These are phyloP conservation scores for Puccinia horiana DNA, from an alignment of 1,284 basidiomycete genomes.

Conservation along the genomic window DNA sequence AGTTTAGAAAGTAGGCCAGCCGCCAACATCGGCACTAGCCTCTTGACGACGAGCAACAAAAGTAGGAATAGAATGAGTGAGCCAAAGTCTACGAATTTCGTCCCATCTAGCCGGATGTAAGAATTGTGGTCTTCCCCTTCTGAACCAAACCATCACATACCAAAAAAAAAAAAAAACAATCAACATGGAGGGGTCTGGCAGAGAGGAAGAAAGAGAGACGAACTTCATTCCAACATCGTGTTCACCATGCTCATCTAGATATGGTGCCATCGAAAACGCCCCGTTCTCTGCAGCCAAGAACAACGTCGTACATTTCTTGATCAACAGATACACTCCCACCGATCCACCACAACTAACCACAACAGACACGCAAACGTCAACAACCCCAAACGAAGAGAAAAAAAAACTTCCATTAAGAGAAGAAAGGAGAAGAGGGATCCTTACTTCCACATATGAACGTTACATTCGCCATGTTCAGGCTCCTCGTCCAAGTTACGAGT, in stretches of 20 bases:
- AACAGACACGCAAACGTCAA: conserved; percentile 37
- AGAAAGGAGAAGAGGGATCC: conserved; percentile 58
- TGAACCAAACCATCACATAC: conserved; percentile 55
- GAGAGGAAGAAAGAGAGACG: conserved; percentile 53
- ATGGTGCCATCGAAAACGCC: conserved; percentile 83
- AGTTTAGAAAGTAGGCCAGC: conserved; percentile 79
- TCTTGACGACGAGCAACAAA: conserved; percentile 86
- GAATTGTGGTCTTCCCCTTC: conserved; percentile 82
- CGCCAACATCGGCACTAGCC: conserved; percentile 81
- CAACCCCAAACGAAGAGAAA: not conserved
- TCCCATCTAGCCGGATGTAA: conserved; percentile 85
- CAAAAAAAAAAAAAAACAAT: not conserved
- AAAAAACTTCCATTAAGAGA: not conserved
- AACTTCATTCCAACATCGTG: conserved; percentile 88
- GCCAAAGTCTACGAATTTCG: conserved; percentile 85
- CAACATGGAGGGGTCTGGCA: not conserved
- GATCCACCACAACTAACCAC: conserved; percentile 77
- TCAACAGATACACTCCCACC: conserved; percentile 84
- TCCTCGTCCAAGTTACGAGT: conserved; percentile 68
- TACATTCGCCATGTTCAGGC: conserved; percentile 76
- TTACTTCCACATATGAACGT: conserved; percentile 88
- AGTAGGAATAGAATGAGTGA: conserved; percentile 85
- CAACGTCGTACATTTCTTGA: conserved; percentile 88
- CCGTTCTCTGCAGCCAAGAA: conserved; percentile 88
- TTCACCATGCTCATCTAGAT: conserved; percentile 92